A percentile compares a stretch with the other conserved stretches of the same genome.
These are phyloP conservation scores for Acacia melanoxylon DNA, from an alignment of 306 rosid genomes.

Conservation along the genomic window DNA sequence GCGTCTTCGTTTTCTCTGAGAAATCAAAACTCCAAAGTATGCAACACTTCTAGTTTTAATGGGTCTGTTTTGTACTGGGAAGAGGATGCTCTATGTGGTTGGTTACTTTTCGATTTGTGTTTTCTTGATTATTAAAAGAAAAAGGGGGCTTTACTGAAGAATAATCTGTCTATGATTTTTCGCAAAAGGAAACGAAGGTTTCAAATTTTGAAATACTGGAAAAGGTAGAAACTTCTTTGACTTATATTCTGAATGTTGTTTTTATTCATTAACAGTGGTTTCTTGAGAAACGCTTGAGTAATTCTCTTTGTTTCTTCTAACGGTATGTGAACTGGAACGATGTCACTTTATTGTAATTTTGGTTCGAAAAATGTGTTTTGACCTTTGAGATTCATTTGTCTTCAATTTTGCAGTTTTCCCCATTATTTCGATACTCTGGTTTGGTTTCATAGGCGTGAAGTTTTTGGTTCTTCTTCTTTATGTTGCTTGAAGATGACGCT, in stretches of 20 bases:
- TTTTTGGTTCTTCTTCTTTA: neutral
- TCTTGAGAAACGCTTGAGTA: neutral
- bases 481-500: constrained; percentile 4
- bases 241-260: neutral
- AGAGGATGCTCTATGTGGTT: neutral
- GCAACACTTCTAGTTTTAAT: too few relatives aligned
- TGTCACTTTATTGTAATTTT: neutral
- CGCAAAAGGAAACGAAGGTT: neutral
- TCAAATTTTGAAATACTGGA: neutral
- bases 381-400: neutral
- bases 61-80: constrained; percentile 24
- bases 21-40: too few relatives aligned
- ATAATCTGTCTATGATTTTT: neutral
- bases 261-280: neutral
- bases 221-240: neutral
- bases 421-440: neutral
- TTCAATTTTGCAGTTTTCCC: neutral
- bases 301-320: neutral
- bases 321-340: neutral
- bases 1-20: too few relatives aligned
- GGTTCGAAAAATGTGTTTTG: neutral
- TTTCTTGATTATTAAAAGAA: neutral
- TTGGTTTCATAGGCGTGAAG: neutral
- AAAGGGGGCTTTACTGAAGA: neutral
- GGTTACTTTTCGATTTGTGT: neutral